Evolutionary conservation across 225 moss, liverwort and hornwort genomes (phyloP), one percentile per base, ranked within the genome.

Genomic region (Ulota crispa): DNA sequence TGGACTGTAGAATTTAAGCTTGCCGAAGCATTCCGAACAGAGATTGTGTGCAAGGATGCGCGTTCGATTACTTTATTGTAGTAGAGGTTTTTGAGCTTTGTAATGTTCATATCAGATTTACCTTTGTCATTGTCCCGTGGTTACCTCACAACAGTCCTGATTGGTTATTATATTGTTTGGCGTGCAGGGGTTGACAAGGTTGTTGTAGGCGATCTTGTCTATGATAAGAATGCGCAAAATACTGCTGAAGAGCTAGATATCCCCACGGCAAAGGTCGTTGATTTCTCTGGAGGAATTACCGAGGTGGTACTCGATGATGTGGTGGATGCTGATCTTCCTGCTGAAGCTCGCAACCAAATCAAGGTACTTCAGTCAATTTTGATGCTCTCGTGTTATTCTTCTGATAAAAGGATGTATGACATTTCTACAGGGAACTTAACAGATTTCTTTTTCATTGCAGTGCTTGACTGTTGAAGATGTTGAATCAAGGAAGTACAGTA

Each of bases 201-300:
- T 65, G 89, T 96, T 6, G 93, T 89, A 80, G 99, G 99, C 79
- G 99, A 99, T 77, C 91, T 99, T 82, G 99, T 96, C 61, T 87
- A 83, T 82, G 90, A 87, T 73, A 92, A 92, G 32, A 80, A 76
- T 21, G 88, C 82, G 7, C 80, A 60, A 70, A 82, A 78, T 76
- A 75, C 60, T 83, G 68, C 71, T n/a, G 79, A 64, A 77, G 82
- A 67, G 43, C 31, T 75, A 68, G 86, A 77, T 68, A 34, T 80
- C 65, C 80, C 83, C 31, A 85, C 81, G 76, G 67, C 82, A 61
- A 55, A 81, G 54, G 63, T 82, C 23, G 56, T 78, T 68, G 88
- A 84, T 66, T 78, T 73, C 20, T 70, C 82, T 47, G 88, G 79
- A 80, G 85, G 70, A 83, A 75, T 55, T 28, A 28, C 68, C 50